Percentiles rank a stretch among this genome's conserved stretches.
Evolutionary conservation across 1,284 basidiomycete species (phyloP).

Genomic region (Leccinum glutinopallens): DNA sequence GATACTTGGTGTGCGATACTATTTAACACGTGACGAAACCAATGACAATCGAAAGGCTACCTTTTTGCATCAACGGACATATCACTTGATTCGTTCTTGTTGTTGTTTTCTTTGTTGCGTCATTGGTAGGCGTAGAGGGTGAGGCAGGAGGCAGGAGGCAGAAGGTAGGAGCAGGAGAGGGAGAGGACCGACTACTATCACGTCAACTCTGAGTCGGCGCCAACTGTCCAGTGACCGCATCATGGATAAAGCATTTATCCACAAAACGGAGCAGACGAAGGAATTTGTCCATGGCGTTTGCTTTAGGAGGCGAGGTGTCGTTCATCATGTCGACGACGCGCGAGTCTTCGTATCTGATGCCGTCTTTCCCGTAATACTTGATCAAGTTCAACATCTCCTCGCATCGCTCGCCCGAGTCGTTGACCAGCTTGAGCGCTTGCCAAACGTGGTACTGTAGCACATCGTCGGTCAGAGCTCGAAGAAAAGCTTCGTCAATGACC

Average conservation of each 20-base stretch:
- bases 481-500: constrained; percentile 12
- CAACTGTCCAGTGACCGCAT: constrained; percentile 12
- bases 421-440: constrained; percentile 50
- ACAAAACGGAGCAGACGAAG: constrained; percentile 49
- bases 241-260: constrained; percentile 37
- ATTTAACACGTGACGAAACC: no score
- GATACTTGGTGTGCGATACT: no score
- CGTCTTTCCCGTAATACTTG: constrained; percentile 57
- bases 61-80: no score
- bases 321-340: constrained; percentile 52
- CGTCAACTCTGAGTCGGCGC: constrained; percentile 8
- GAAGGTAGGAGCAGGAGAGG: no score
- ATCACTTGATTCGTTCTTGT: no score
- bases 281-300: constrained; percentile 51
- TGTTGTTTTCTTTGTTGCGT: no score
- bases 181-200: no score
- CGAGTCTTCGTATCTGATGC: constrained; percentile 49
- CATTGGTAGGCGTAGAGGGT: no score
- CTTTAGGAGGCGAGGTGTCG: constrained; percentile 43
- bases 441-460: constrained; percentile 53
- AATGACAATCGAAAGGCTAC: no score
- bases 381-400: constrained; percentile 54
- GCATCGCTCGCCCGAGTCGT: constrained; percentile 48
- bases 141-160: no score
- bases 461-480: constrained; percentile 8